phyloP scores from a whole-genome alignment of 345 rosid genomes.

The Alliaria petiolata region DNA sequence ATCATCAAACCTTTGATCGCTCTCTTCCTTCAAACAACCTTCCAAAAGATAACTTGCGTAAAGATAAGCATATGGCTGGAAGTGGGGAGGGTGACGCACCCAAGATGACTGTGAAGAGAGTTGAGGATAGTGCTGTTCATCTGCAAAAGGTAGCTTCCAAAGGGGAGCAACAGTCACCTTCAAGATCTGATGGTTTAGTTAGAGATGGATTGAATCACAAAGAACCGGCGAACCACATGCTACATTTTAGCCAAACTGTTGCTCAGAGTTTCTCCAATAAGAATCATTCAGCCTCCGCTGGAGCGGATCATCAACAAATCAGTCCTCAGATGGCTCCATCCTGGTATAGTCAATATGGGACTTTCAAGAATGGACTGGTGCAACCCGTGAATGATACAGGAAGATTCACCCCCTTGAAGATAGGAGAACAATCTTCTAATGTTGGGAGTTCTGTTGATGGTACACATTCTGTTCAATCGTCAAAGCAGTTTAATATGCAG shows the following conservation, averaged over 20 bases:
- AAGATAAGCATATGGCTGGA: constrained; percentile 52
- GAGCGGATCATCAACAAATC: constrained; percentile 50
- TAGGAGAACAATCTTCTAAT: constrained; percentile 38
- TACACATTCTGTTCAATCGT: constrained; percentile 31
- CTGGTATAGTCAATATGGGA: constrained; percentile 69
- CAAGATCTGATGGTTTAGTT: constrained; percentile 36
- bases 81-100: constrained; percentile 43
- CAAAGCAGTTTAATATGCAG: constrained; percentile 30
- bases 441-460: constrained; percentile 44
- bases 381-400: constrained; percentile 42
- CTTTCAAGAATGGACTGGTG: constrained; percentile 63
- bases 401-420: constrained; percentile 34
- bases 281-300: constrained; percentile 35
- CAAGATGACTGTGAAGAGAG: constrained; percentile 47
- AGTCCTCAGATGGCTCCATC: constrained; percentile 73
- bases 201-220: constrained; percentile 32
- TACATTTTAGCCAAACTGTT: constrained; percentile 36
- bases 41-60: constrained; percentile 39
- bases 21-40: constrained; percentile 46
- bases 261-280: constrained; percentile 32
- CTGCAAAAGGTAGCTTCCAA: constrained; percentile 40
- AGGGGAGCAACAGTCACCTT: constrained; percentile 38
- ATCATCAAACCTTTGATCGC: constrained; percentile 56
- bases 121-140: constrained; percentile 42
- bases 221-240: constrained; percentile 34